A percentile compares a stretch with the other conserved stretches of the same genome.
Conservation (phyloP, 2,329 filamentous ascomycete species). For the Botrytis porri region DNA sequence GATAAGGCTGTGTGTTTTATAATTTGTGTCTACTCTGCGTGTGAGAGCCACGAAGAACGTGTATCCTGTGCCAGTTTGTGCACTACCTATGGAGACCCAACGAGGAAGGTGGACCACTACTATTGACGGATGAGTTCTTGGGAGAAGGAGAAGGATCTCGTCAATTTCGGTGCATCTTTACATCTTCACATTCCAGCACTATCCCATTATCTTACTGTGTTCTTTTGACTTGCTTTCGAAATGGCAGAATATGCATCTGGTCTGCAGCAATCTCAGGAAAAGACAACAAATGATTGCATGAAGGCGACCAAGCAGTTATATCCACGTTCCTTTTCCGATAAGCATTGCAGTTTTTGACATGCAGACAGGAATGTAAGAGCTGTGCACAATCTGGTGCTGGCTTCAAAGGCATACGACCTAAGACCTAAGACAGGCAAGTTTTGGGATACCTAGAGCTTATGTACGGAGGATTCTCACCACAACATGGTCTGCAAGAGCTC, state of each 20-base stretch:
- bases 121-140: not conserved
- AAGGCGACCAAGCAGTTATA: conserved; percentile 14
- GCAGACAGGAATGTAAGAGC: not conserved
- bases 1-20: not conserved
- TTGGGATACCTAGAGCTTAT: not conserved
- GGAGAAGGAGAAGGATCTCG: not conserved
- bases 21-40: too few relatives aligned
- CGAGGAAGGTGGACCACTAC: not conserved
- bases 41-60: not conserved
- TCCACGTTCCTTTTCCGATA: conserved; percentile 13
- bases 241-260: not conserved
- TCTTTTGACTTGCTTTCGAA: not conserved
- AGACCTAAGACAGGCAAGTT: not conserved
- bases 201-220: not conserved
- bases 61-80: not conserved
- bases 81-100: not conserved
- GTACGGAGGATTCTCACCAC: not conserved
- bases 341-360: not conserved
- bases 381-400: conserved; percentile 5
- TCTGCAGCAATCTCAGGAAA: not conserved
- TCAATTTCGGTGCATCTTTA: not conserved
- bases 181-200: not conserved
- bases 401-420: not conserved
- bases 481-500: conserved; percentile 1
- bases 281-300: conserved; percentile 8